Conservation (phyloP, 208 protist genomes). For the Leishmania amazonensis region DNA sequence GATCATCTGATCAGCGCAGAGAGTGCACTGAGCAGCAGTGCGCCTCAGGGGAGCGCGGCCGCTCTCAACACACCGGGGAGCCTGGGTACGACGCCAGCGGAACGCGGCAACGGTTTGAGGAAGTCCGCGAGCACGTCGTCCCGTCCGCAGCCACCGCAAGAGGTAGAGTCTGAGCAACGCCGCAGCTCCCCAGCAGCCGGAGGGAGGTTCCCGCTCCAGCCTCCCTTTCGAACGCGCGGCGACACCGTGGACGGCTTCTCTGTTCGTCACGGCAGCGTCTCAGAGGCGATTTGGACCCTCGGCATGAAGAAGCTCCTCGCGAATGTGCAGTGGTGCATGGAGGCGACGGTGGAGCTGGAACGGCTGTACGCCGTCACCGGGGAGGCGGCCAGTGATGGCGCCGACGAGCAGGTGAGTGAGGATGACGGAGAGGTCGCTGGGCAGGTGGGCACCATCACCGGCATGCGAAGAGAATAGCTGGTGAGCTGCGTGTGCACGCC, state of each 20-base stretch:
- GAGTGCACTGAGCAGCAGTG: background rate
- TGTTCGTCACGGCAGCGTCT: slow-evolving; percentile 57
- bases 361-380: slow-evolving; percentile 30
- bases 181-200: background rate
- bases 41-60: background rate
- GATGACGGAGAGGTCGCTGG: background rate
- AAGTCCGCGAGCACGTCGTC: background rate
- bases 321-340: slow-evolving; percentile 79
- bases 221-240: slow-evolving; percentile 49
- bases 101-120: background rate
- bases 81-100: background rate
- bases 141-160: background rate
- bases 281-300: slow-evolving; percentile 73
- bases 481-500: background rate
- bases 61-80: background rate
- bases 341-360: slow-evolving; percentile 58
- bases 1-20: background rate
- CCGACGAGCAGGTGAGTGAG: background rate
- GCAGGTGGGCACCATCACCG: background rate
- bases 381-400: slow-evolving; percentile 2
- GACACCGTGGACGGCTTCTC: slow-evolving; percentile 67
- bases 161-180: background rate
- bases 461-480: background rate
- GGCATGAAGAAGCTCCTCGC: slow-evolving; percentile 81
- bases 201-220: slow-evolving; percentile 18